phyloP scores from a whole-genome alignment of 2,329 filamentous ascomycete genomes.

The Sporothrix dimorphospora region DNA sequence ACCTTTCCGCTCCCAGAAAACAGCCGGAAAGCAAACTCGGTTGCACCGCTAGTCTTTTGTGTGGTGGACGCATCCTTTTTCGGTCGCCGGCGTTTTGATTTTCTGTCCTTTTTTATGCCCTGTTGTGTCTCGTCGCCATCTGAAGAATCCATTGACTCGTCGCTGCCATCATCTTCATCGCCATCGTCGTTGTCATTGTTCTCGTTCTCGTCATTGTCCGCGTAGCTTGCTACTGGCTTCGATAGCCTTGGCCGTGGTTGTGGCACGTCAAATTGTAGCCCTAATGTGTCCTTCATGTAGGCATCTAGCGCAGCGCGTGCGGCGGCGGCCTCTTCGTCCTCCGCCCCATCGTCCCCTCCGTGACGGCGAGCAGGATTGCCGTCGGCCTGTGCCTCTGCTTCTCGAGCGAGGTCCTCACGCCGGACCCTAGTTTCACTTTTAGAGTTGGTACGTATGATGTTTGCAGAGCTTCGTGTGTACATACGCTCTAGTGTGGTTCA shows the following conservation, averaged over 20 bases:
- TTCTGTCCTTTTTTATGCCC: not conserved
- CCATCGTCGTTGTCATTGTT: not conserved
- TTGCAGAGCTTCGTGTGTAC: not conserved
- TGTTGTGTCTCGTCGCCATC: not conserved
- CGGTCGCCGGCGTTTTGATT: not conserved
- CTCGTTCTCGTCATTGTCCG: not conserved
- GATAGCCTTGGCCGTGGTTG: not conserved
- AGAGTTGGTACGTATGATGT: not conserved
- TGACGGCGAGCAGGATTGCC: not conserved
- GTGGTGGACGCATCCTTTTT: not conserved
- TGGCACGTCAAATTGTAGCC: not conserved
- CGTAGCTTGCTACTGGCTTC: not conserved
- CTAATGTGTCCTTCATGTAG: slow-evolving; percentile 30
- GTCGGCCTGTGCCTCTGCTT: slow-evolving; percentile 23
- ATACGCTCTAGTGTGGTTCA: slow-evolving; percentile 25
- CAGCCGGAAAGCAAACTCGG: slow-evolving; percentile 32
- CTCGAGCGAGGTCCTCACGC: slow-evolving; percentile 31
- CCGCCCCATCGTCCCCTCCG: not conserved
- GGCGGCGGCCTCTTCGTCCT: not conserved
- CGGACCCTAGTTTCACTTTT: slow-evolving; percentile 23
- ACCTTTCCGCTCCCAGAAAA: slow-evolving; percentile 29
- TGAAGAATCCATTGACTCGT: not conserved
- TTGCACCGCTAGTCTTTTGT: not conserved
- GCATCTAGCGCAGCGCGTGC: slow-evolving; percentile 31
- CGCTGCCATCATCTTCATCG: not conserved